Evolutionary conservation across 495 filamentous ascomycete genomes (phyloP), one percentile per base, ranked within the genome.

Genomic region (Penicillium angulare): DNA sequence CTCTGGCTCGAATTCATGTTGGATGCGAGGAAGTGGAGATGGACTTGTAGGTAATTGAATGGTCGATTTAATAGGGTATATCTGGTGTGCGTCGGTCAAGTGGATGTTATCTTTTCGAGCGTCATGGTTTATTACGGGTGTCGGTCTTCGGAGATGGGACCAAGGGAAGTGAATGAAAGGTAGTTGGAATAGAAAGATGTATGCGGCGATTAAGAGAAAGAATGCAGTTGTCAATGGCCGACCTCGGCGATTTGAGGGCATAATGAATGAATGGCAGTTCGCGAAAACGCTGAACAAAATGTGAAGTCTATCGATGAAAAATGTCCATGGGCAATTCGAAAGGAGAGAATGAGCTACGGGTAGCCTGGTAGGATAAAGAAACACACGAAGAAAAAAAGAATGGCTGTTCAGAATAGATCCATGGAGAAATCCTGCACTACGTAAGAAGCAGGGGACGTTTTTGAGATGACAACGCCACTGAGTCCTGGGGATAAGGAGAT

Each of bases 1-100:
- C 56, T 85, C 81, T 7, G 53, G 39, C 1, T 64, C 68, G 43
- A 85, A 85, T 8, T 73, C 61, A 66, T 74, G 59, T 51, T 84
- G 81, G 42, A 84, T 72, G 24, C 63, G 62, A 7, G 80, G 76
- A 17, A 84, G 73, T 3, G 63, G 55, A 15, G 59, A 61, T 16
- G 79, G 63, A 0, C 65, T 63, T 12, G 65, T 76, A 13, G 78
- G 80, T 7, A 82, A 60, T n/a, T 73, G 69, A 24, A 74, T 77
- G 22, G 74, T 72, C 8, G 72, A 58, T 10, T 61, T 50, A 32
- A 85, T 75, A 4, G 81, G 81, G 50, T 78, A 65, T 35, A 68
- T 59, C 38, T 78, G 72, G 15, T 69, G 59, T 8, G 75, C 60
- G 43, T 74, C 72, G 15, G 58, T 60, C 68, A 78, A 79, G 43